Evolutionary conservation across 2,329 filamentous ascomycete genomes (phyloP), one percentile per base, ranked within the genome.

Genomic region (Paraphoma sp.): DNA sequence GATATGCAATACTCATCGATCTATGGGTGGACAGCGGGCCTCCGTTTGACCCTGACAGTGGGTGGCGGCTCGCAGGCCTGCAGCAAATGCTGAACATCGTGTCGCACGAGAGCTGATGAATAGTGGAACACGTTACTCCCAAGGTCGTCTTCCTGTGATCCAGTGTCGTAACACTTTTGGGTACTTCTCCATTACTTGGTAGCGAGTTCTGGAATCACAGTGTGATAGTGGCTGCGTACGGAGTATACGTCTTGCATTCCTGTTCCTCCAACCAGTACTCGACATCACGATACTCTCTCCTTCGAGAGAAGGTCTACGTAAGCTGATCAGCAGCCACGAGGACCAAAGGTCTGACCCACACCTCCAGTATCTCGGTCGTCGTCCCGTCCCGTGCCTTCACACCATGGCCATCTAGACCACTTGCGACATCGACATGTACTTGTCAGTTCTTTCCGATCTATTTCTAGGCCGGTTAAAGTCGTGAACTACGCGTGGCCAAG

Each of bases 391-490:
- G 23, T 23, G 23, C 23, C 23, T 23, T 23, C 23, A 23, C 23
- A 23, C 23, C 23, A 23, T 23, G 5, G 23, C 23, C 23, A 23
- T 23, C 23, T 23, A 36, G 14, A 36, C 33, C 33, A 10, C 14
- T 14, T 14, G 23, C 11, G 6, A 14, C 48, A n/a, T 44, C 10
- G 47, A 16, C 29, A 23, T 33, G 23, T 11, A 23, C 18, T 42
- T 10, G 8, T 9, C 12, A 16, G 36, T 29, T 42, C n/a, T 11
- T 31, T 12, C 12, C 23, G 36, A 42, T 14, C 16, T 16, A 31
- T 36, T 31, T 29, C 3, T 18, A 10, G 43, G 23, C 49, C 48
- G 54, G 57, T 29, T 62, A 48, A 62, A 55, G n/a, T 52, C 44
- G 8, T 41, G 45, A 28, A 17, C 38, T 52, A 28, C 48, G 49